Evolutionary conservation across 2,329 filamentous ascomycete species (phyloP).

Genomic region (Arthrobotrys megalospora): DNA sequence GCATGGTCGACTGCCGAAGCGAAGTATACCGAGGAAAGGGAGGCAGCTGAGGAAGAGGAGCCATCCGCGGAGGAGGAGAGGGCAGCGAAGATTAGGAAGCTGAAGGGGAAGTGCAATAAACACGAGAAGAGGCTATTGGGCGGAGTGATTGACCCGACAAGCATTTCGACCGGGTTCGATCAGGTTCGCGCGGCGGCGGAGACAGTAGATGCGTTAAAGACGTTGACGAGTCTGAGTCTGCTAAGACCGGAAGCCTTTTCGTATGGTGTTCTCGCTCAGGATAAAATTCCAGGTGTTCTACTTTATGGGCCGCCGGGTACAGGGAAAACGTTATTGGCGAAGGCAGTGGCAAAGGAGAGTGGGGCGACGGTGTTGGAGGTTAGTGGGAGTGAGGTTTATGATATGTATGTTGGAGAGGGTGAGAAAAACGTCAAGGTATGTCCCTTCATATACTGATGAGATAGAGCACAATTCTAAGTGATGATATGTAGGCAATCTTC

Average conservation of each 20-base stretch:
- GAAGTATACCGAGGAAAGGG: slow-evolving; percentile 48
- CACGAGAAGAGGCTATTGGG: slow-evolving; percentile 87
- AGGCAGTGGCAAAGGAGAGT: slow-evolving; percentile 78
- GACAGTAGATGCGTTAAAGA: slow-evolving; percentile 88
- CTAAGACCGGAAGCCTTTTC: slow-evolving; percentile 93
- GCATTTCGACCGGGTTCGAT: slow-evolving; percentile 87
- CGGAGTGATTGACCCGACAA: slow-evolving; percentile 83
- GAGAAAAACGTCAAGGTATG: slow-evolving; percentile 87
- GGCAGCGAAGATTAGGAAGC: slow-evolving; percentile 69
- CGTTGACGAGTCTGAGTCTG: slow-evolving; percentile 88
- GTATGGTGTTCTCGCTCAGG: slow-evolving; percentile 91
- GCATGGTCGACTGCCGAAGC: slow-evolving; percentile 61
- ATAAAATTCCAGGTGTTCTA: slow-evolving; percentile 90
- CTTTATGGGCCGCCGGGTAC: slow-evolving; percentile 90
- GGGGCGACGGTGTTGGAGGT: slow-evolving; percentile 86
- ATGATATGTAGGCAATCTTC: slow-evolving; percentile 79
- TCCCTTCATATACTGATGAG: background rate
- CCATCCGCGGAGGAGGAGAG: slow-evolving; percentile 66
- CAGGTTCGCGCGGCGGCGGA: slow-evolving; percentile 87
- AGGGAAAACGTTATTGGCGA: slow-evolving; percentile 79
- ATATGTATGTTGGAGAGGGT: slow-evolving; percentile 95
- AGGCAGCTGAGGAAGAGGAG: slow-evolving; percentile 64
- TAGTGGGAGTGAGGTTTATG: slow-evolving; percentile 90
- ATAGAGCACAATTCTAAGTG: background rate
- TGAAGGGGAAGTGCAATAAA: slow-evolving; percentile 76